Base-by-base conservation (phyloP, 495 filamentous ascomycete species). In the Schizothecium vesticola region DNA sequence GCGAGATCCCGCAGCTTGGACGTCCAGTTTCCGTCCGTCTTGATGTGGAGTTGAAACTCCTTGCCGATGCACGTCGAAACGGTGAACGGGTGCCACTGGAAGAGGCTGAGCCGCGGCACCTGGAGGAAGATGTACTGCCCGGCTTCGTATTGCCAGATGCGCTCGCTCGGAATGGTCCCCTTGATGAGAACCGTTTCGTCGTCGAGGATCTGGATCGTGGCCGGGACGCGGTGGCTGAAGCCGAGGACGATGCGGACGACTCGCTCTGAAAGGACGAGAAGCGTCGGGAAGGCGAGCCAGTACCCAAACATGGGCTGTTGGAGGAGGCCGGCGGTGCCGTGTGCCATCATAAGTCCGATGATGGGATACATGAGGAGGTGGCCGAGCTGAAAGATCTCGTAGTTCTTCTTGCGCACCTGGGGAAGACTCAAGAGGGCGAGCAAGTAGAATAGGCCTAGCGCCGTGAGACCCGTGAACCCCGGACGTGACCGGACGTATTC, bases 21-120 rank as follows among this genome's bases (percentile, higher is more conserved):
- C 71, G 59, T 76, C 80, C 63, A 84, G 73, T 69, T 84, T 75
- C 29, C 77, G 76, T 21, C 79, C 75, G n/a, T 81, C 78, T 74
- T 86, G 61, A 89, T 81, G 59, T 71, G 69, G 5, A 71, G 65
- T 66, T 65, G 69, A 24, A 84, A 73, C 4, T 80, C 83, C 63
- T 83, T 73, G n/a, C 74, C 74, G 4, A 71, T 65, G 7, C 70
- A 72, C 3, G 60, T 61, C 19, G 69, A 71, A 13, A 71, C 69
- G 16, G 69, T 71, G 57, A 71, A 71, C 11, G 75, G 79, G 64
- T 80, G 79, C 78, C 78, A 80, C 65, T 80, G 78, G 57, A 80
- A 80, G 6, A 57, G 58, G 19, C 73, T 76, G 29, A 80, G 29
- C n/a, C 67, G 24, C 9, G 78, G 77, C 2, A 80, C 73, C 57